phyloP scores from a whole-genome alignment of 129 eudicot species.

The Chrysanthemum seticuspe region DNA sequence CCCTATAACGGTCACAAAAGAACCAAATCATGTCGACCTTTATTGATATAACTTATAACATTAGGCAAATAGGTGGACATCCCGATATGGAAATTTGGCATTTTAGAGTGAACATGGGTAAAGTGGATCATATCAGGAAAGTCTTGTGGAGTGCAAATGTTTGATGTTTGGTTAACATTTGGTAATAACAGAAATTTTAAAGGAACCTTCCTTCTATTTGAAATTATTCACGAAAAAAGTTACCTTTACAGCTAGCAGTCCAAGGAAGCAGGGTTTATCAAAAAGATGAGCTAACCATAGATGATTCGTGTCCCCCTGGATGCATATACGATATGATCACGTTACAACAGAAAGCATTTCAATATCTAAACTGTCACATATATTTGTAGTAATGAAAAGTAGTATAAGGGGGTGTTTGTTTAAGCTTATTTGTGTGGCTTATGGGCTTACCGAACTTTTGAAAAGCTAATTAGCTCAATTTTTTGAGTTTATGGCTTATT shows the following conservation, averaged over 20 bases:
- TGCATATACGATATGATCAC: neutral
- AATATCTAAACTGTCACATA: no score
- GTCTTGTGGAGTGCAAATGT: neutral
- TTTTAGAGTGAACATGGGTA: neutral
- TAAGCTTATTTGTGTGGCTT: no score
- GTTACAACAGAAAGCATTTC: neutral
- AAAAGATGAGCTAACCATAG: constrained; percentile 87
- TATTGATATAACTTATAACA: neutral
- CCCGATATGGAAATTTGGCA: neutral
- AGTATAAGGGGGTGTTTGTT: no score
- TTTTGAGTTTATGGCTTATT: no score
- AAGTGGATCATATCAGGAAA: neutral
- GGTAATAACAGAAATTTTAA: neutral
- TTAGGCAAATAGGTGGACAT: neutral
- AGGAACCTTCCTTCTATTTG: neutral
- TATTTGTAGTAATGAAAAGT: no score
- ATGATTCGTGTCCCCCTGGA: constrained; percentile 68
- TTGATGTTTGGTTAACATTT: constrained; percentile 6
- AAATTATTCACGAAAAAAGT: neutral
- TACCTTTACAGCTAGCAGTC: constrained; percentile 80
- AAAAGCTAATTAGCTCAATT: neutral
- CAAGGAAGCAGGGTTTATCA: constrained; percentile 91
- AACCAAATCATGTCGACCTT: constrained; percentile 2
- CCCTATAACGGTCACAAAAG: neutral
- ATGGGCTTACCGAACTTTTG: neutral